A percentile compares a stretch with the other conserved stretches of the same genome.
These are phyloP conservation scores for Endothia cerciana DNA, from an alignment of 2,329 filamentous ascomycete species.

Conservation along the genomic window DNA sequence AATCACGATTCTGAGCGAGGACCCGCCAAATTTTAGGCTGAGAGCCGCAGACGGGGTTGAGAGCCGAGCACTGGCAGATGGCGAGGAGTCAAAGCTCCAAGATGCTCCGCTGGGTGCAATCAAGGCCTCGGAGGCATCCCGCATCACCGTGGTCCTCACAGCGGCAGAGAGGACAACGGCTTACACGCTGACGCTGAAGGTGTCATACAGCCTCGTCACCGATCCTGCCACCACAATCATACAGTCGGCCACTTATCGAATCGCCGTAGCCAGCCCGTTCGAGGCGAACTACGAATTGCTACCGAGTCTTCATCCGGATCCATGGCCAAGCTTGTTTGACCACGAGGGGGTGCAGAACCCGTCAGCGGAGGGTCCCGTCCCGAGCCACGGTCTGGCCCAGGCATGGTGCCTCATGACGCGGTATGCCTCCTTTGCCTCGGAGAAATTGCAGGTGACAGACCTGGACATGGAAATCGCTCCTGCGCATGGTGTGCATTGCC, in stretches of 20 bases:
- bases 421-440: constrained; percentile 76
- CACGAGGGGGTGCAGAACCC: constrained; percentile 51
- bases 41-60: constrained; percentile 41
- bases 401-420: constrained; percentile 78
- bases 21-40: constrained; percentile 52
- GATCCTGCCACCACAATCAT: constrained; percentile 81
- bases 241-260: constrained; percentile 69
- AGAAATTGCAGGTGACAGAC: constrained; percentile 67
- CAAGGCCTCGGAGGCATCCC: constrained; percentile 46
- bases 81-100: constrained; percentile 44
- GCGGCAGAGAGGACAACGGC: constrained; percentile 54
- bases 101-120: constrained; percentile 53
- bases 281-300: constrained; percentile 89
- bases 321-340: constrained; percentile 88
- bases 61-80: constrained; percentile 36
- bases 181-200: constrained; percentile 72
- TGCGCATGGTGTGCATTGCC: constrained; percentile 63
- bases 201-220: constrained; percentile 77
- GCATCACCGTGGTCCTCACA: constrained; percentile 53
- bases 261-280: constrained; percentile 81
- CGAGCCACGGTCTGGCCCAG: constrained; percentile 68
- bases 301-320: constrained; percentile 74
- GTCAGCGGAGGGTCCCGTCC: constrained; percentile 8
- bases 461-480: constrained; percentile 58
- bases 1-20: constrained; percentile 65